These are phyloP conservation scores for Fraxinus excelsior DNA, from an alignment of 257 asterid genomes.

Conservation along the genomic window DNA sequence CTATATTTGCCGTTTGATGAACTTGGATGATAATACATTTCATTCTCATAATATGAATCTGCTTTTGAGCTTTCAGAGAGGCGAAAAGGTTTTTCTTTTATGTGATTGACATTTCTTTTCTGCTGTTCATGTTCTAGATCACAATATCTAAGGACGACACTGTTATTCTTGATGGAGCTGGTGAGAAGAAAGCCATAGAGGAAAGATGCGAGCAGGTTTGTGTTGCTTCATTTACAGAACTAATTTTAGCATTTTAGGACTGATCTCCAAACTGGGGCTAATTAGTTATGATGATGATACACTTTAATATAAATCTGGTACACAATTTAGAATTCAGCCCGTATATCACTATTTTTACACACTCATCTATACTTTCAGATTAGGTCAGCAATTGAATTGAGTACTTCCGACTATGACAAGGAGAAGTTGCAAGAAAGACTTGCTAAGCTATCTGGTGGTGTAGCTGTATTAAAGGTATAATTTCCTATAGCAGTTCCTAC, in stretches of 20 bases:
- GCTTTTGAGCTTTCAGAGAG: neutral
- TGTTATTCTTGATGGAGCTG: conserved; percentile 57
- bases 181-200: conserved; percentile 47
- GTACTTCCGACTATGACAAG: conserved; percentile 63
- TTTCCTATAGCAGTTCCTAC: neutral
- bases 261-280: neutral
- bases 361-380: conserved; percentile 39
- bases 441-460: conserved; percentile 73
- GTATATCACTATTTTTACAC: neutral
- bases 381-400: conserved; percentile 49
- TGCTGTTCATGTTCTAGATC: conserved; percentile 28
- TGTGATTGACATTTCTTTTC: neutral
- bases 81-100: neutral
- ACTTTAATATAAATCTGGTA: neutral
- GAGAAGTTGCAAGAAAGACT: conserved; percentile 69
- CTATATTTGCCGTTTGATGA: neutral
- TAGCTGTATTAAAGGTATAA: conserved; percentile 57
- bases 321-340: neutral
- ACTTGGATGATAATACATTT: neutral
- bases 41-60: neutral
- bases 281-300: neutral
- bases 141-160: conserved; percentile 57
- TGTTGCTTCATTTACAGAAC: neutral
- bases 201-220: conserved; percentile 62
- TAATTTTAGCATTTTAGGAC: neutral